Evolutionary conservation across 2,329 filamentous ascomycete genomes (phyloP).

Genomic region (Tolypocladium tropicale): DNA sequence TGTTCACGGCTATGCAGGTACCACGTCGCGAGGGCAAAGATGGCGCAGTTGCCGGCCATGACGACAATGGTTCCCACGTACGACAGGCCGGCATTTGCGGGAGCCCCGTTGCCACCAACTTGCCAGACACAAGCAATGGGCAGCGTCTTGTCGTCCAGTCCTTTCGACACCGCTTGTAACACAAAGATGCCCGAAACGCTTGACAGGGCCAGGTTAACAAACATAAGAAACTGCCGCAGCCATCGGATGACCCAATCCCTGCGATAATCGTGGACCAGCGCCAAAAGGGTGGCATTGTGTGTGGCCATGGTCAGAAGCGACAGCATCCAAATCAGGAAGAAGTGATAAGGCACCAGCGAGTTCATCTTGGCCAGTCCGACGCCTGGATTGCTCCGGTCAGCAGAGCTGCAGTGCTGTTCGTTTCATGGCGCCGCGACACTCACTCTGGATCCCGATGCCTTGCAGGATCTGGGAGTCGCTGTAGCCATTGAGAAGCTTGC

Average conservation of each 20-base stretch:
- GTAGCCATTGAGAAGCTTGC: slow-evolving; percentile 55
- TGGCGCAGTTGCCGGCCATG: slow-evolving; percentile 45
- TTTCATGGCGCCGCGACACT: slow-evolving; percentile 1
- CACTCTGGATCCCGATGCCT: slow-evolving; percentile 55
- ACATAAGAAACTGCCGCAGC: slow-evolving; percentile 56
- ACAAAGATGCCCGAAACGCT: slow-evolving; percentile 47
- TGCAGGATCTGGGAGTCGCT: slow-evolving; percentile 60
- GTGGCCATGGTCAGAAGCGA: slow-evolving; percentile 54
- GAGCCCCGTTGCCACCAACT: slow-evolving; percentile 22
- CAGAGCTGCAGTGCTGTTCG: not conserved
- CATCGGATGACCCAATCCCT: slow-evolving; percentile 57
- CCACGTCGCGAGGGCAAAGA: slow-evolving; percentile 52
- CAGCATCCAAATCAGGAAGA: slow-evolving; percentile 62
- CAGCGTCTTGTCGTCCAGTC: slow-evolving; percentile 39
- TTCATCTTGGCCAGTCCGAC: slow-evolving; percentile 51
- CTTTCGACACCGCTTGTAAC: slow-evolving; percentile 41
- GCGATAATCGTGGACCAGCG: slow-evolving; percentile 54
- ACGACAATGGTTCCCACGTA: slow-evolving; percentile 51
- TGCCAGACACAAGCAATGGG: slow-evolving; percentile 54
- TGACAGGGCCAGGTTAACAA: slow-evolving; percentile 51
- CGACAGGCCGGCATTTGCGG: slow-evolving; percentile 33
- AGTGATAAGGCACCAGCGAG: slow-evolving; percentile 54
- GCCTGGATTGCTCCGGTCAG: slow-evolving; percentile 5
- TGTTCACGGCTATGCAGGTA: slow-evolving; percentile 49
- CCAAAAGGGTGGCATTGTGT: slow-evolving; percentile 55